Conservation (phyloP, 2,329 filamentous ascomycete species). For the Cercospora janseana region DNA sequence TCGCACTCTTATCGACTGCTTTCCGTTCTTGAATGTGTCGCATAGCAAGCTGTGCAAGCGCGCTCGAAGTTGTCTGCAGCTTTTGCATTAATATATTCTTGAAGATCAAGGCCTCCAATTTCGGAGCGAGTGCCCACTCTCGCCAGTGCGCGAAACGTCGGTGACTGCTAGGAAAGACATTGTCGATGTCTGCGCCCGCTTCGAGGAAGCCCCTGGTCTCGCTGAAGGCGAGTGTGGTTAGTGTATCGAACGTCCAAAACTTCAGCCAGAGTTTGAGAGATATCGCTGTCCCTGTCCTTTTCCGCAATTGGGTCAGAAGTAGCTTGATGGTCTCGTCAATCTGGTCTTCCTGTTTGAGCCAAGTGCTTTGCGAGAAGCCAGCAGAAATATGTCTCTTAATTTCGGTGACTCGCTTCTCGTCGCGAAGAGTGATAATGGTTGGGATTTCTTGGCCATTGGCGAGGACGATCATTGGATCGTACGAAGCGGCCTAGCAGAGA, state of each 20-base stretch:
- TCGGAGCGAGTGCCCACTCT: conserved; percentile 12
- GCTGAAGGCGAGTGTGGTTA: conserved; percentile 18
- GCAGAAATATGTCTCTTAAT: conserved; percentile 17
- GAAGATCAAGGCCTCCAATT: conserved; percentile 14
- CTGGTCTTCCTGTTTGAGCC: conserved; percentile 20
- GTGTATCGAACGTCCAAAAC: conserved; percentile 20
- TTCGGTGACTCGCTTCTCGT: conserved; percentile 19
- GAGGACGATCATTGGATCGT: conserved; percentile 16
- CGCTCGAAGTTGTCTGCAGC: neutral
- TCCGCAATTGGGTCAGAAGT: conserved; percentile 11
- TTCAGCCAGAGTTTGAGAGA: conserved; percentile 13
- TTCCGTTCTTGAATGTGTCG: neutral
- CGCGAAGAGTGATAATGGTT: conserved; percentile 11
- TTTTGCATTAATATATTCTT: conserved; percentile 16
- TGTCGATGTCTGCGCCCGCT: conserved; percentile 14
- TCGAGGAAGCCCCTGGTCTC: conserved; percentile 13
- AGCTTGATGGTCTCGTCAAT: conserved; percentile 13
- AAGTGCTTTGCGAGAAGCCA: conserved; percentile 19
- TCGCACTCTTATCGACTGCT: neutral
- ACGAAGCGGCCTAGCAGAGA: conserved; percentile 8
- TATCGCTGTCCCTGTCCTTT: neutral
- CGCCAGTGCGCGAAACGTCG: conserved; percentile 18
- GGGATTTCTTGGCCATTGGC: conserved; percentile 16
- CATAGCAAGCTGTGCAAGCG: neutral
- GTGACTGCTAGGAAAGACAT: conserved; percentile 5